Percentiles rank a stretch among this genome's conserved stretches.
phyloP scores from a whole-genome alignment of 2,329 filamentous ascomycete genomes.

The Aspergillus pseudoglaucus region DNA sequence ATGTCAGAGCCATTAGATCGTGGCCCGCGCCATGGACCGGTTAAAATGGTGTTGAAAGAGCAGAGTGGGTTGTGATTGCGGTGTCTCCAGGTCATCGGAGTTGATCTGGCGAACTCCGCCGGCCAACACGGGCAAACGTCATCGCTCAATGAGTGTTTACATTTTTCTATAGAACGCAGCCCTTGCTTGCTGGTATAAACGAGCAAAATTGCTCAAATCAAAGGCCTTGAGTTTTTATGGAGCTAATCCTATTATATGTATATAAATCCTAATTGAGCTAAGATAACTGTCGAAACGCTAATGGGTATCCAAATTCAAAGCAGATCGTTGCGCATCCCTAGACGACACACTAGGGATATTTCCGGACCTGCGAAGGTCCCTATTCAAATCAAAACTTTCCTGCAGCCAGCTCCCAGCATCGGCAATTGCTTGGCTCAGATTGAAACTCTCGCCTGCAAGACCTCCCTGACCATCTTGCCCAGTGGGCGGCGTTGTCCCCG shows the following conservation, averaged over 20 bases:
- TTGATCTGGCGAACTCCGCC: slow-evolving; percentile 12
- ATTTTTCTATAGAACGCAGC: not conserved
- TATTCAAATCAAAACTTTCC: slow-evolving; percentile 38
- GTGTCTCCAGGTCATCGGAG: slow-evolving; percentile 2
- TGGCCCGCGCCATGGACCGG: slow-evolving; percentile 25
- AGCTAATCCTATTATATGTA: not conserved
- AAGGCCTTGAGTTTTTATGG: not conserved
- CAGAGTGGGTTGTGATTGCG: slow-evolving; percentile 10
- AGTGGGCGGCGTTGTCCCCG: slow-evolving; percentile 26
- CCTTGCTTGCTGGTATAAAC: not conserved
- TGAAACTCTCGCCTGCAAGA: slow-evolving; percentile 31
- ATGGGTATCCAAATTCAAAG: slow-evolving; percentile 12
- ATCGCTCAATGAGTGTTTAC: not conserved
- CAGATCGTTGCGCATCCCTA: slow-evolving; percentile 3
- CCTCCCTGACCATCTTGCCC: slow-evolving; percentile 31
- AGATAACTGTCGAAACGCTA: not conserved
- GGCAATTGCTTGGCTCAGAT: slow-evolving; percentile 39
- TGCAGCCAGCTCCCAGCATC: slow-evolving; percentile 42
- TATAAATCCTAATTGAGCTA: not conserved
- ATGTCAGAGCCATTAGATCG: slow-evolving; percentile 39
- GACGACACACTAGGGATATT: slow-evolving; percentile 10
- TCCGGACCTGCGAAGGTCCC: slow-evolving; percentile 20
- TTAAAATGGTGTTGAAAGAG: slow-evolving; percentile 3
- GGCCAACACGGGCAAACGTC: slow-evolving; percentile 7
- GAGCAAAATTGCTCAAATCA: too few species aligned